These are phyloP conservation scores for Nakazawaea populi DNA, from an alignment of 805 yeast genomes.

Conservation along the genomic window DNA sequence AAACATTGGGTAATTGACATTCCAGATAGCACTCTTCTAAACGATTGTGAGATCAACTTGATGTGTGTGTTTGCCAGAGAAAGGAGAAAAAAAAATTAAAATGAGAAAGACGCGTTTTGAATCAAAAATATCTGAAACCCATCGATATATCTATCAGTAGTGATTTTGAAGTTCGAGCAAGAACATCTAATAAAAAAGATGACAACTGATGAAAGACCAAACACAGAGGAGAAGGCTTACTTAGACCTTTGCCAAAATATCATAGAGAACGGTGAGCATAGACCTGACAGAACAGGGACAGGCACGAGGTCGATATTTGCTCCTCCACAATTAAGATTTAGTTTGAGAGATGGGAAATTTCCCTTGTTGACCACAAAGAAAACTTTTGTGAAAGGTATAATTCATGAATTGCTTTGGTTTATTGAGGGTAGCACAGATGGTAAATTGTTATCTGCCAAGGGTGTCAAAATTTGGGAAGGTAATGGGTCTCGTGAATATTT, in stretches of 20 bases:
- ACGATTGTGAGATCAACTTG: not conserved
- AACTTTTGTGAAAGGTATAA: conserved; percentile 84
- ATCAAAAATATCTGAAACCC: not conserved
- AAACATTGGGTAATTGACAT: conserved; percentile 5
- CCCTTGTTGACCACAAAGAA: conserved; percentile 92
- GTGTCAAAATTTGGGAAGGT: conserved; percentile 99
- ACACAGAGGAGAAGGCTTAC: conserved; percentile 76
- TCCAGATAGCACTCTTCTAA: too few species aligned
- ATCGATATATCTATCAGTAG: too few species aligned
- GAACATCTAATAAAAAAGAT: not conserved
- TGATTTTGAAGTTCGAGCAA: too few species aligned
- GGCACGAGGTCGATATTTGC: conserved; percentile 90
- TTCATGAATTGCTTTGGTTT: conserved; percentile 91
- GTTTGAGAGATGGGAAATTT: conserved; percentile 61
- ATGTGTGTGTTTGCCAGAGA: not conserved
- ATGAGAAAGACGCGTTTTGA: not conserved
- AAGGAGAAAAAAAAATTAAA: not conserved
- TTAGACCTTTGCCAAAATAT: conserved; percentile 75
- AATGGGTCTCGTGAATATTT: conserved; percentile 91
- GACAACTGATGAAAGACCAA: conserved; percentile 1
- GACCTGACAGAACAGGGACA: conserved; percentile 97
- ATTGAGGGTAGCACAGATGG: conserved; percentile 88
- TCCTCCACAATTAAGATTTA: conserved; percentile 91
- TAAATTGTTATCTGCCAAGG: conserved; percentile 66
- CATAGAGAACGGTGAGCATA: conserved; percentile 76